Evolutionary conservation across 495 filamentous ascomycete species (phyloP).

Genomic region (Xylaria scruposa): DNA sequence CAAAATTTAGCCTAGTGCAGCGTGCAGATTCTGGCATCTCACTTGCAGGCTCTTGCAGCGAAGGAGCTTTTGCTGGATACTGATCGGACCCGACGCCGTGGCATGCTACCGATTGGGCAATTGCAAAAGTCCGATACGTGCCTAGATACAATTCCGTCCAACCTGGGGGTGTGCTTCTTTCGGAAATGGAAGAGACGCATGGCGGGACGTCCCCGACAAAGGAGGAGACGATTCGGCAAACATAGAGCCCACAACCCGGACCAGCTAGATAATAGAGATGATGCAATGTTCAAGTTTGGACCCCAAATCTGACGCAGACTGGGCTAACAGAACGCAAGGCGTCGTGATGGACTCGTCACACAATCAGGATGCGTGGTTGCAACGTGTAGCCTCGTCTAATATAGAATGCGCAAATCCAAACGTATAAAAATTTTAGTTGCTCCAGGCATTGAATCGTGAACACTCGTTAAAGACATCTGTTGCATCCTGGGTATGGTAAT

Average conservation of each 20-base stretch:
- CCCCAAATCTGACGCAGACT: neutral
- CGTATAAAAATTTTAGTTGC: neutral
- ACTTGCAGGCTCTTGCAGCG: slow-evolving; percentile 22
- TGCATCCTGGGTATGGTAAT: neutral
- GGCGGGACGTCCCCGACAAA: neutral
- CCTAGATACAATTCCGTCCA: neutral
- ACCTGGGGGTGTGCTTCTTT: neutral
- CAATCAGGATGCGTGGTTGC: neutral
- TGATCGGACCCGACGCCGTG: slow-evolving; percentile 23
- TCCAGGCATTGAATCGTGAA: neutral
- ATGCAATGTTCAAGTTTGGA: neutral
- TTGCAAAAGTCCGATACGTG: neutral
- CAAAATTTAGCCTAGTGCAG: neutral
- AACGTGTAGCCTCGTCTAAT: neutral
- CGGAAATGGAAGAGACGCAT: neutral
- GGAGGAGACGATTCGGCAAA: neutral
- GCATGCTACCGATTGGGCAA: slow-evolving; percentile 25
- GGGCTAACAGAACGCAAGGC: neutral
- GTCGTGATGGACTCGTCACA: neutral
- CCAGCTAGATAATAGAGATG: neutral
- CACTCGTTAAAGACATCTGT: neutral
- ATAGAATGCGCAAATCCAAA: neutral
- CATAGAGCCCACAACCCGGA: neutral
- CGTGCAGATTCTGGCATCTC: slow-evolving; percentile 23
- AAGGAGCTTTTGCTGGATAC: slow-evolving; percentile 8